phyloP scores from a whole-genome alignment of 257 asterid genomes.

The Petrea volubilis region DNA sequence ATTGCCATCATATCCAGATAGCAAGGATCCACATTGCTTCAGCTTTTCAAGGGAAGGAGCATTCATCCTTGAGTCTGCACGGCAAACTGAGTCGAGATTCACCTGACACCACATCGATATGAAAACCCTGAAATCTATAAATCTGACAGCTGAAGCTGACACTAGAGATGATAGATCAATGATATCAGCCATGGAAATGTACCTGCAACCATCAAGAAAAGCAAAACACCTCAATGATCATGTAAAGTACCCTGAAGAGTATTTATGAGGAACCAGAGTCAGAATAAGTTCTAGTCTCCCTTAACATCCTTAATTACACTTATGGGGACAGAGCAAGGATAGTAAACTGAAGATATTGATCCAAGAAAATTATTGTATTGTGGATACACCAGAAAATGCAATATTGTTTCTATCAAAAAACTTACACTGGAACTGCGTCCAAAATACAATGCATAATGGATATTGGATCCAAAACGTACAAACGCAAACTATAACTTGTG shows the following conservation, averaged over 20 bases:
- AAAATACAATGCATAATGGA: neutral
- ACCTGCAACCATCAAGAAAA: conserved; percentile 52
- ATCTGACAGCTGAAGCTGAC: conserved; percentile 54
- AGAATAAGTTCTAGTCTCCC: conserved; percentile 1
- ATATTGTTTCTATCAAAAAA: neutral
- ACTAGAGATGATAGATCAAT: conserved; percentile 61
- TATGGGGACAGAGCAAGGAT: neutral
- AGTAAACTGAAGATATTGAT: neutral
- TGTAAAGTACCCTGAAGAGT: neutral
- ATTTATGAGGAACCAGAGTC: neutral
- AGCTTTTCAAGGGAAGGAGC: conserved; percentile 43
- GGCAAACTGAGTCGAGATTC: conserved; percentile 48
- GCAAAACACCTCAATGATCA: conserved; percentile 3
- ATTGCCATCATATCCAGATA: conserved; percentile 65
- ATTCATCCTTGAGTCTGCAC: conserved; percentile 23
- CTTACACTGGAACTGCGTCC: neutral
- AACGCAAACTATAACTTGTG: neutral
- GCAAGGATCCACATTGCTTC: conserved; percentile 65
- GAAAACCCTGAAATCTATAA: conserved; percentile 74
- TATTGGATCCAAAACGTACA: neutral
- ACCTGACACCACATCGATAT: conserved; percentile 73
- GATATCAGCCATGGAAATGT: conserved; percentile 76
- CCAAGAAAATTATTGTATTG: neutral
- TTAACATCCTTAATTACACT: neutral
- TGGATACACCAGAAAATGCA: neutral